A percentile compares a stretch with the other conserved stretches of the same genome.
These are phyloP conservation scores for Dothistroma pini DNA, from an alignment of 2,329 filamentous ascomycete genomes.

Conservation along the genomic window DNA sequence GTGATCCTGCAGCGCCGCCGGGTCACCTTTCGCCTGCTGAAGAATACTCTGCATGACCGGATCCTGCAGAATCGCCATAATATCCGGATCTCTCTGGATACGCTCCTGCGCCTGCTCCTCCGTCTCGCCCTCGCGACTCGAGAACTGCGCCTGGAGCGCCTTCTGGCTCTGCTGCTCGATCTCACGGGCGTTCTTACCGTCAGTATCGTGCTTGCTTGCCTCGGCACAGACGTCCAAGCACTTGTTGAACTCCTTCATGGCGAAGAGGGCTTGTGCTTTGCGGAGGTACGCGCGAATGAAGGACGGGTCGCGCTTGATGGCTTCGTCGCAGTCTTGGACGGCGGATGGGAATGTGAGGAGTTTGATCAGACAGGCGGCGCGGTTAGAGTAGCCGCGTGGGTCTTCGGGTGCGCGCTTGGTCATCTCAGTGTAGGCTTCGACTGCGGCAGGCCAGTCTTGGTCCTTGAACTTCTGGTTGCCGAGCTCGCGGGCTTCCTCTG, in stretches of 20 bases:
- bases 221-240: constrained; percentile 85
- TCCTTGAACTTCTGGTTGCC: constrained; percentile 98
- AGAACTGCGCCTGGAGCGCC: constrained; percentile 84
- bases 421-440: constrained; percentile 95
- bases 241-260: constrained; percentile 98
- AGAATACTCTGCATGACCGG: constrained; percentile 95
- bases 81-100: constrained; percentile 64
- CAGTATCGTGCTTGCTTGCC: constrained; percentile 71
- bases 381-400: constrained; percentile 93
- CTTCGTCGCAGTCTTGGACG: constrained; percentile 84
- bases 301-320: constrained; percentile 83
- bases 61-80: constrained; percentile 87
- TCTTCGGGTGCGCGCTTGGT: constrained; percentile 91
- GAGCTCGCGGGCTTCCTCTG: constrained; percentile 90
- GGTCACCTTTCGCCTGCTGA: constrained; percentile 94
- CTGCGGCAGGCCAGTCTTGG: constrained; percentile 88
- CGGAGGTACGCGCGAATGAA: constrained; percentile 97
- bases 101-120: constrained; percentile 94
- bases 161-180: constrained; percentile 95
- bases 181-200: constrained; percentile 79
- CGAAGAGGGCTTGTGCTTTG: constrained; percentile 91
- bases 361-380: constrained; percentile 94
- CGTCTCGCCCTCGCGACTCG: constrained; percentile 79
- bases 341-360: constrained; percentile 92
- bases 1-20: constrained; percentile 89